A percentile compares a stretch with the other conserved stretches of the same genome.
These are phyloP conservation scores for Fusarium chaquense DNA, from an alignment of 2,329 filamentous ascomycete genomes.

Conservation along the genomic window DNA sequence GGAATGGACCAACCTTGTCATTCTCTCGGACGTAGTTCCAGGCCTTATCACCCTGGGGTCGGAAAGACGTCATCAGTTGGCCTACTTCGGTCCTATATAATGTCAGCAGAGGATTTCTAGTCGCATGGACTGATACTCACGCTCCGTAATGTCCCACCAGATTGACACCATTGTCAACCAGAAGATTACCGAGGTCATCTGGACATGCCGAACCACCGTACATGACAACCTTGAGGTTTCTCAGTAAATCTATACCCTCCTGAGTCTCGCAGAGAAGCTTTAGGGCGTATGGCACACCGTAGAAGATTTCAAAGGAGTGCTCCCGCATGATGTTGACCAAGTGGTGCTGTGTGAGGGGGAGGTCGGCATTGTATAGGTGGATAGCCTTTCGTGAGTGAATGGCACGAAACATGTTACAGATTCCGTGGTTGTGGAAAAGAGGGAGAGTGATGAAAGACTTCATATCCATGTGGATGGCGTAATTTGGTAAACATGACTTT, in stretches of 20 bases:
- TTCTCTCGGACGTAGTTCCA: constrained; percentile 52
- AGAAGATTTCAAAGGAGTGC: constrained; percentile 62
- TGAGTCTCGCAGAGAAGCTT: constrained; percentile 70
- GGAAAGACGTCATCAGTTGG: constrained; percentile 45
- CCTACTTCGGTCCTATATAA: constrained; percentile 41
- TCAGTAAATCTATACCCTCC: constrained; percentile 63
- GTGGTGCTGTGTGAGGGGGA: constrained; percentile 64
- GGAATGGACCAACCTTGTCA: constrained; percentile 24
- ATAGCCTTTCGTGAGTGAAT: constrained; percentile 63
- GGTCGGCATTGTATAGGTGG: constrained; percentile 64
- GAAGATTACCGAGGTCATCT: constrained; percentile 66
- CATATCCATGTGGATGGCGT: constrained; percentile 54
- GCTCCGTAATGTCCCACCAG: constrained; percentile 68
- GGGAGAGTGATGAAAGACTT: constrained; percentile 67
- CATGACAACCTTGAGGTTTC: constrained; percentile 63
- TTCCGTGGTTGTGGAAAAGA: constrained; percentile 69
- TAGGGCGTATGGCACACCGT: constrained; percentile 71
- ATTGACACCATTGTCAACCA: constrained; percentile 65
- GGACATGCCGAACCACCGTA: constrained; percentile 69
- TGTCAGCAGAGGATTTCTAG: neutral
- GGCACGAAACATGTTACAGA: constrained; percentile 66
- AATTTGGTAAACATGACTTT: constrained; percentile 62
- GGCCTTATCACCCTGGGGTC: constrained; percentile 36
- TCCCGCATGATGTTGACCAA: constrained; percentile 58
- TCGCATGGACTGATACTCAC: constrained; percentile 49